A percentile compares a stretch with the other conserved stretches of the same genome.
These are phyloP conservation scores for Pythium biforme DNA, from an alignment of 352 stramenopile species.

Conservation along the genomic window DNA sequence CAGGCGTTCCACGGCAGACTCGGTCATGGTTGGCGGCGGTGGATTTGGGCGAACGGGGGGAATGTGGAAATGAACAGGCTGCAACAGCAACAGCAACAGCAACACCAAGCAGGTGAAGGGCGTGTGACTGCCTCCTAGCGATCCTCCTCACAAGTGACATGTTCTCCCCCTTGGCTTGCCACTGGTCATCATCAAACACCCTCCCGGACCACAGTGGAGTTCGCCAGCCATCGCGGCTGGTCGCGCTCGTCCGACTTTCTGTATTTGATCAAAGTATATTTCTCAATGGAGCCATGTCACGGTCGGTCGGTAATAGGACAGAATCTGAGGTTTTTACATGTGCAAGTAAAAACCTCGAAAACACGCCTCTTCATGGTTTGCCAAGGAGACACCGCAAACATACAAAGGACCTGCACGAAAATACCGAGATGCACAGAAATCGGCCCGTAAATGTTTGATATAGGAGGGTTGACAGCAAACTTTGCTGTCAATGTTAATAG, in stretches of 20 bases:
- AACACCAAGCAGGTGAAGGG: no score
- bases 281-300: constrained; percentile 13
- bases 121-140: not conserved
- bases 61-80: not conserved
- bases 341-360: constrained; percentile 14
- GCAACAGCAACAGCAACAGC: no score
- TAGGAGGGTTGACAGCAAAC: constrained; percentile 20
- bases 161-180: not conserved
- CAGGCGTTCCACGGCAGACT: constrained; percentile 12
- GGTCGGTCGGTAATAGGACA: constrained; percentile 16
- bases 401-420: no score
- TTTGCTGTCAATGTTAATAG: no score
- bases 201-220: constrained; percentile 6
- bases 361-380: not conserved
- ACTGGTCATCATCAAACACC: constrained; percentile 13
- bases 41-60: no score
- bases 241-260: not conserved
- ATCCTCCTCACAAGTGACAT: constrained; percentile 17
- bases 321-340: constrained; percentile 19
- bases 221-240: constrained; percentile 10
- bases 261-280: constrained; percentile 2
- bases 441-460: no score
- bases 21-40: not conserved
- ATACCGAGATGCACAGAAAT: no score
- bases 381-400: not conserved